Base-by-base conservation (phyloP, 495 filamentous ascomycete species). In the Hyaloscypha bicolor region DNA sequence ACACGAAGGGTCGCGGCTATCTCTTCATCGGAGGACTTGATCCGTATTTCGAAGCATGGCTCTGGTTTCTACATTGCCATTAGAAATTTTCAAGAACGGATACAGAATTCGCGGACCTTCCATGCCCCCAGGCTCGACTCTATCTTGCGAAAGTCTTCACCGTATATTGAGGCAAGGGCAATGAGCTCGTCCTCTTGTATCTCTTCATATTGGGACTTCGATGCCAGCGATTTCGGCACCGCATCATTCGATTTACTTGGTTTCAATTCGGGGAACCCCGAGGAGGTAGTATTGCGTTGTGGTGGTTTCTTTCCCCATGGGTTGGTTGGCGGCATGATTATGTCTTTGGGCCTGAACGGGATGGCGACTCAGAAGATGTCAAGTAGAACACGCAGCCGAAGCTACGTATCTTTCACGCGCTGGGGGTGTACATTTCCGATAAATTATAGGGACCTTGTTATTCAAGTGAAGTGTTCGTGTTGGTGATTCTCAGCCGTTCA, bases 101-200 rank as follows among this genome's bases (percentile, higher is more conserved):
- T 48, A 52, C 37, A 52, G 32, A 2, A 55, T 35, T 52, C 48
- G 57, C 77, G 73, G 69, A 93, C 91, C 82, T 96, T 92, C 95
- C 95, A 99, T 48, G 93, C 93, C 53, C 87, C 88, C 53, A 85
- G 85, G 73, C 89, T 87, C 68, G 87, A 85, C 64, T 93, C 87
- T 68, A 92, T 86, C 71, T 88, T 79, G 21, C 37, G 48, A 74
- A 91, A 98, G 73, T 98, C 95, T 57, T 97, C 93, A 73, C 89
- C 91, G 73, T 95, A 99, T 51, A 99, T 97, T 6, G 96, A 92
- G 63, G 89, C 83, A 58, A 99, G 81, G 14, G 88, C 95, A 77
- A 96, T 89, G 39, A 94, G 81, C 80, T 99, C 95, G 74, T 97
- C 89, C 64, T 90, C 80, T 79, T 98, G 95, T 25, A 90, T 87